These are phyloP conservation scores for Kwoniella heveanensis DNA, from an alignment of 768 basidiomycete genomes.

Conservation along the genomic window DNA sequence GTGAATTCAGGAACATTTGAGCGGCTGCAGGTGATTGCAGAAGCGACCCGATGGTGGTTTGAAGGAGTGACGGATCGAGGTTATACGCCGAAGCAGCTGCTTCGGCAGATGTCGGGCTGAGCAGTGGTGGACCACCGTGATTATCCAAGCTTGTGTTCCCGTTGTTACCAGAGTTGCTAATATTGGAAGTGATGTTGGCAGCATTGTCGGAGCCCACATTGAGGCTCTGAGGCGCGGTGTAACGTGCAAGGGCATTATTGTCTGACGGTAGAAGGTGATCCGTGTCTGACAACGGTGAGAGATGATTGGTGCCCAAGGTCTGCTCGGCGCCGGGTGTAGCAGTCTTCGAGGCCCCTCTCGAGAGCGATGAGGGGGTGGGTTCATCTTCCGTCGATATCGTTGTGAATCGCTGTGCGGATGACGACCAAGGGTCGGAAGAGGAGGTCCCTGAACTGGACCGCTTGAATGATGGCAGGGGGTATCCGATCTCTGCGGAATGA, in stretches of 20 bases:
- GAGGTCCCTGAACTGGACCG: slow-evolving; percentile 18
- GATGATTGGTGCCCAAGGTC: slow-evolving; percentile 14
- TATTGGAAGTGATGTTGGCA: slow-evolving; percentile 1
- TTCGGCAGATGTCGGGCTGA: slow-evolving; percentile 31
- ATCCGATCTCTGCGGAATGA: slow-evolving; percentile 1
- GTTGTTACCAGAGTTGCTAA: not conserved
- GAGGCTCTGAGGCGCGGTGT: slow-evolving; percentile 14
- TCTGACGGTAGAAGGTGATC: slow-evolving; percentile 16
- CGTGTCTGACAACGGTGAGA: slow-evolving; percentile 32
- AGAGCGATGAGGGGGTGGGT: slow-evolving; percentile 18
- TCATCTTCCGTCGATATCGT: slow-evolving; percentile 42
- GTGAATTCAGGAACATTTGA: slow-evolving; percentile 49
- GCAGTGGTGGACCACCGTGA: slow-evolving; percentile 7
- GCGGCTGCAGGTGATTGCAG: slow-evolving; percentile 54
- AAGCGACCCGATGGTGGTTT: slow-evolving; percentile 53
- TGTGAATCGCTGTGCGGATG: slow-evolving; percentile 40
- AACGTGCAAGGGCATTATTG: slow-evolving; percentile 25
- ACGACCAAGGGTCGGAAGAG: slow-evolving; percentile 20
- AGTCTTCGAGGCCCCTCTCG: slow-evolving; percentile 22
- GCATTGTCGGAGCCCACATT: not conserved
- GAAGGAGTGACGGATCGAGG: slow-evolving; percentile 48
- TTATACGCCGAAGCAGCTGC: slow-evolving; percentile 42
- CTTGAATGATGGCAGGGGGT: slow-evolving; percentile 18
- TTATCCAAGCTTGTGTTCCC: not conserved
- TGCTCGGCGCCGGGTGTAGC: slow-evolving; percentile 22